A percentile compares a stretch with the other conserved stretches of the same genome.
Conservation (phyloP, 768 basidiomycete species). For the Russula abietina region DNA sequence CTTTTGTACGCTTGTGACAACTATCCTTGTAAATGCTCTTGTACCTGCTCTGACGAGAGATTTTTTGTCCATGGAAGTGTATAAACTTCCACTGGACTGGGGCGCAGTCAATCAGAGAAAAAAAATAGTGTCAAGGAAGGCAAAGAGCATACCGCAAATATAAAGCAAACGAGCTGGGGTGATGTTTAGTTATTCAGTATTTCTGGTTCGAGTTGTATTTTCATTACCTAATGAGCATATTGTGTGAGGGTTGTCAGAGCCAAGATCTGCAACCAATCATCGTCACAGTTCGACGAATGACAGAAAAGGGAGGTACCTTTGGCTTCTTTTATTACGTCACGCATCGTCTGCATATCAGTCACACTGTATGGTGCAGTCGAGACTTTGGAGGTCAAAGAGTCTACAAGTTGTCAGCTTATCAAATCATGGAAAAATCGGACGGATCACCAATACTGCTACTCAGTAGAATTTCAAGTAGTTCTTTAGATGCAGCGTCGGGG, state of each 20-base stretch:
- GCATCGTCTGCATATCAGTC: conserved; percentile 8
- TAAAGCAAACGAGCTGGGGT: conserved; percentile 7
- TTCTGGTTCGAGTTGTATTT: background rate
- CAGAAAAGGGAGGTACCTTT: background rate
- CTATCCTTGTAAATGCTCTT: conserved; percentile 8
- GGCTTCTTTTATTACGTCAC: conserved; percentile 2
- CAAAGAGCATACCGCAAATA: conserved; percentile 2
- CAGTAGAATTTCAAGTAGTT: background rate
- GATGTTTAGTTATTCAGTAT: background rate
- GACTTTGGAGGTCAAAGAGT: conserved; percentile 9
- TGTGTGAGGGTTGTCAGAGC: background rate
- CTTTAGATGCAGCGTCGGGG: background rate
- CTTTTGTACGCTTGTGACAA: background rate
- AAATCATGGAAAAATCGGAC: background rate
- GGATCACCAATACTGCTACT: conserved; percentile 11
- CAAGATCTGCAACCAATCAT: background rate
- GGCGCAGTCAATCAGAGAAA: background rate
- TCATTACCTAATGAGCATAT: conserved; percentile 13
- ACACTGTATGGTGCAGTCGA: conserved; percentile 13
- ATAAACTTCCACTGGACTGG: conserved; percentile 11
- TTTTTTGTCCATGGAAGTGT: conserved; percentile 14
- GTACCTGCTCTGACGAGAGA: conserved; percentile 4
- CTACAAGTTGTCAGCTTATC: background rate
- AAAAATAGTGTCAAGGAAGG: background rate
- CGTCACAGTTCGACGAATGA: background rate